phyloP scores from a whole-genome alignment of 441 rosid genomes.

The Bruguiera hainesii region DNA sequence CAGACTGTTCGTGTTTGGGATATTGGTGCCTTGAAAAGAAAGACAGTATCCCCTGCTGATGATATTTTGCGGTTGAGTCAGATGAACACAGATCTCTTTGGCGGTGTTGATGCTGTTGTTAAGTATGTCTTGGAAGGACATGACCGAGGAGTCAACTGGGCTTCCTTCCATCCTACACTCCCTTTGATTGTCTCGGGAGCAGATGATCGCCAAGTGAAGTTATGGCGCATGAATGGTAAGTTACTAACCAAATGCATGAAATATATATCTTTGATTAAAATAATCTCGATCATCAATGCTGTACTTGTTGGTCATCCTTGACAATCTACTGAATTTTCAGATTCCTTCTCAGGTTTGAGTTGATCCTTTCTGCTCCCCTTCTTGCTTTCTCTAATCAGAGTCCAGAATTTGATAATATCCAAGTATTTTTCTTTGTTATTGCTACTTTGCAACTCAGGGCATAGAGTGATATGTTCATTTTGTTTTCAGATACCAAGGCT shows the following conservation, averaged over 20 bases:
- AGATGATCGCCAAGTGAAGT: constrained; percentile 44
- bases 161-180: constrained; percentile 67
- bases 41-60: constrained; percentile 68
- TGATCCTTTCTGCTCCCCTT: background rate
- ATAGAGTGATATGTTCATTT: constrained; percentile 7
- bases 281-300: background rate
- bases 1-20: constrained; percentile 88
- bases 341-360: background rate
- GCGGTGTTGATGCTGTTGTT: constrained; percentile 72
- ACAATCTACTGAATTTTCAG: too few species aligned
- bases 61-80: constrained; percentile 68
- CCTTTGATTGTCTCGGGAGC: constrained; percentile 41
- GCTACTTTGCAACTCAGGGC: too few species aligned
- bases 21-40: constrained; percentile 69
- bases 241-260: too few species aligned
- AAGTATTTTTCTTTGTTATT: too few species aligned
- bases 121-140: constrained; percentile 73
- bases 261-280: background rate
- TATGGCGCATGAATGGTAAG: constrained; percentile 71
- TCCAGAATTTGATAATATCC: too few species aligned
- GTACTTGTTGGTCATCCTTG: background rate
- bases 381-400: too few species aligned
- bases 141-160: constrained; percentile 74
- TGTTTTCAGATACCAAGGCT: constrained; percentile 62
- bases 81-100: constrained; percentile 81